Base-by-base conservation (phyloP, 768 basidiomycete species). In the Suillus paluster region DNA sequence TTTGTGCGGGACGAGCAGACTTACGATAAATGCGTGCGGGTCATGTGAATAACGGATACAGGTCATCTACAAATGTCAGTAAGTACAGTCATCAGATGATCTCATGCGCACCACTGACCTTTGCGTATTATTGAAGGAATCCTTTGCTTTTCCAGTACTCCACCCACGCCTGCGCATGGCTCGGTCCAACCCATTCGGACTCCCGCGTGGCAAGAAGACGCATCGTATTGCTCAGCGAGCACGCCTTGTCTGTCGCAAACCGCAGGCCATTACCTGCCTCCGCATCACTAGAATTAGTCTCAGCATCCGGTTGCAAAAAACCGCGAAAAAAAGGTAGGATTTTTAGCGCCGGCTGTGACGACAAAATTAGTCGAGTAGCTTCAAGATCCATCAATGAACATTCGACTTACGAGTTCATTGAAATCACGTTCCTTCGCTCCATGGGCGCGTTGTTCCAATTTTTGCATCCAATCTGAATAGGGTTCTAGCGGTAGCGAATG, bases 341-440 rank as follows among this genome's bases (percentile, higher is more conserved):
- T 57, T 74, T 73, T 36, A 71, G 63, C 9, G 73, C 73, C 48
- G 73, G 73, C 73, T 74, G 60, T 2, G 12, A 33, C 17, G 23
- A 73, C 17, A 50, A n/a, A 30, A 30, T 50, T 27, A 33, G 27
- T 50, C 66, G 2, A 73, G 73, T 9, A 61, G 63, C 44, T 75
- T 66, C 63, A n/a, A n/a, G n/a, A 74, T 71, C 12, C 77, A 73
- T 1, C 78, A 58, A 77, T 77, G 75, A 1, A 77, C 59, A 9
- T 27, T 14, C 14, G n/a, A 62, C 60, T 57, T 34, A 61, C 60
- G 12, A 61, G 33, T 15, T 58, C 53, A 8, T 42, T 33, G n/a
- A 61, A 45, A 56, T 61, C 60, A 8, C 49, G 5, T 12, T 50
- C 49, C n/a, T 38, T 57, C 3, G 60, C 44, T 4, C 21, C 30